Conservation (phyloP, 148 eudicot genomes). For the Hydrangea macrophylla region DNA sequence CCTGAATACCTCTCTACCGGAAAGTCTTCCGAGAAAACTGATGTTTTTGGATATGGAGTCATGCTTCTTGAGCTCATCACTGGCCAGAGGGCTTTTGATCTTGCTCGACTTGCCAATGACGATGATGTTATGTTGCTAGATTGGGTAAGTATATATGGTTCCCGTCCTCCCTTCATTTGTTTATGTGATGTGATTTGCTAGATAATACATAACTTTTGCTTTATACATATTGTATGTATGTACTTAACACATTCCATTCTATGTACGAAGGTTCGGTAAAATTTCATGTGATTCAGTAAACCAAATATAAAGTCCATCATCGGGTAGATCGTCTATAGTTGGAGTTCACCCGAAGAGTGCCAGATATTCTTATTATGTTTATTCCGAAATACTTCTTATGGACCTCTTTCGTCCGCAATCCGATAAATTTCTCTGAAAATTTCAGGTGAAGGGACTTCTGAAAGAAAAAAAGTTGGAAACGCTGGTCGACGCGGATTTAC, state of each 20-base stretch:
- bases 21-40: slow-evolving; percentile 62
- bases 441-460: slow-evolving; percentile 52
- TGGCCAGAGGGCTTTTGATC: slow-evolving; percentile 65
- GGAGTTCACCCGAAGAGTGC: background rate
- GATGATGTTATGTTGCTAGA: slow-evolving; percentile 59
- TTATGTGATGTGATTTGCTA: too few species aligned
- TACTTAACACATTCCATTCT: too few species aligned
- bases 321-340: background rate
- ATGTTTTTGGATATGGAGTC: slow-evolving; percentile 60
- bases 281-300: too few species aligned
- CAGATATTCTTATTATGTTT: background rate
- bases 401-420: background rate
- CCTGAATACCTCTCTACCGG: slow-evolving; percentile 63
- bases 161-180: slow-evolving; percentile 2
- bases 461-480: slow-evolving; percentile 48
- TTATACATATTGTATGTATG: too few species aligned
- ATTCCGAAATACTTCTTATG: background rate
- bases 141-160: slow-evolving; percentile 49
- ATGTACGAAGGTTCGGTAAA: too few species aligned
- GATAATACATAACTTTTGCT: too few species aligned
- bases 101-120: slow-evolving; percentile 59
- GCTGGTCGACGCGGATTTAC: slow-evolving; percentile 43
- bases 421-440: background rate
- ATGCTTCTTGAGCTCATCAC: slow-evolving; percentile 69
- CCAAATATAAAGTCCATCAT: too few species aligned